Evolutionary conservation across 2,329 filamentous ascomycete species (phyloP).

Genomic region (Pyricularia pennisetigena): DNA sequence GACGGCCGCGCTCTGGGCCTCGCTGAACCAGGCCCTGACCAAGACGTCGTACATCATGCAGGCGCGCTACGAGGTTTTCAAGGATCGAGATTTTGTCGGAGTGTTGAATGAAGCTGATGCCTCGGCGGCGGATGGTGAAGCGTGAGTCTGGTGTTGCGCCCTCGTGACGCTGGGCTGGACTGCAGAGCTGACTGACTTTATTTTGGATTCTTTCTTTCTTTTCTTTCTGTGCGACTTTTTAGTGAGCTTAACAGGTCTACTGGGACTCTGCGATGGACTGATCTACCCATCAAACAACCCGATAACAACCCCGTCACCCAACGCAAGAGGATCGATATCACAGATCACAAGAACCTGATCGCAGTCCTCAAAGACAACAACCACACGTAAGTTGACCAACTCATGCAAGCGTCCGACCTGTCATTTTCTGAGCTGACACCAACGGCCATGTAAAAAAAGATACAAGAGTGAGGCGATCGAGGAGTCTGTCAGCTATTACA

Average conservation of each 20-base stretch:
- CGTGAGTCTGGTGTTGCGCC: neutral
- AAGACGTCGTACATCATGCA: slow-evolving; percentile 50
- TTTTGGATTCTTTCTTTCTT: neutral
- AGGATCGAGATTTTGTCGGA: slow-evolving; percentile 31
- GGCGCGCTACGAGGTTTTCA: slow-evolving; percentile 41
- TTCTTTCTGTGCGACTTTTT: too few species aligned
- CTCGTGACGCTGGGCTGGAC: neutral
- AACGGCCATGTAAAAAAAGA: slow-evolving; percentile 27
- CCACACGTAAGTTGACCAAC: slow-evolving; percentile 32
- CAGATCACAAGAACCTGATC: slow-evolving; percentile 37
- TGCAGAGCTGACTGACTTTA: neutral
- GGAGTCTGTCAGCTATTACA: slow-evolving; percentile 42
- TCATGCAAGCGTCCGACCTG: neutral
- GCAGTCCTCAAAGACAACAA: slow-evolving; percentile 40
- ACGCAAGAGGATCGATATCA: slow-evolving; percentile 47
- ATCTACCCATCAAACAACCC: slow-evolving; percentile 46
- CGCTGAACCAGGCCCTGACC: slow-evolving; percentile 42
- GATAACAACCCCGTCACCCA: slow-evolving; percentile 37
- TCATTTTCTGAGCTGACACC: neutral
- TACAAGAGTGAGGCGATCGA: slow-evolving; percentile 43
- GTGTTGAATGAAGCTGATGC: neutral
- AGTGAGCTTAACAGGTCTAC: slow-evolving; percentile 26
- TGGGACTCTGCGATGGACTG: slow-evolving; percentile 46
- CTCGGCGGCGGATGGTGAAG: slow-evolving; percentile 15
- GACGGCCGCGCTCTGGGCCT: slow-evolving; percentile 32